These are phyloP conservation scores for Didymella sp. DNA, from an alignment of 2,329 filamentous ascomycete genomes.

Conservation along the genomic window DNA sequence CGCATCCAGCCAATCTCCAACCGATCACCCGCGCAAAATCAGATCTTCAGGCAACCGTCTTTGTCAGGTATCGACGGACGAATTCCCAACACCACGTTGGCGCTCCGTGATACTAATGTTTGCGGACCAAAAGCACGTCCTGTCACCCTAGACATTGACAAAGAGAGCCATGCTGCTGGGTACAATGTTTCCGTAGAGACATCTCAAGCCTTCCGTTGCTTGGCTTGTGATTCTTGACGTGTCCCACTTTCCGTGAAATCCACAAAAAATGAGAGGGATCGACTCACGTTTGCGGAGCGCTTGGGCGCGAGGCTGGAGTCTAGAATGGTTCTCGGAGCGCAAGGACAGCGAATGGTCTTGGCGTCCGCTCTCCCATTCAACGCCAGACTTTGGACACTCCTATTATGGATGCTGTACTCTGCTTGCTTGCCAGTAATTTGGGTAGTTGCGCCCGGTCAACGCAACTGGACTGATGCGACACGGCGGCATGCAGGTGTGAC, in stretches of 20 bases:
- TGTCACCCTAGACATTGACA: not conserved
- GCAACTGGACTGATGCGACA: not conserved
- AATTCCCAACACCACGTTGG: constrained; percentile 10
- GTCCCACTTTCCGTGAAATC: constrained; percentile 11
- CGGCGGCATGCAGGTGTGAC: constrained; percentile 5
- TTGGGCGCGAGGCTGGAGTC: not conserved
- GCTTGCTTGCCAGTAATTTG: constrained; percentile 1
- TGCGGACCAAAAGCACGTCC: not conserved
- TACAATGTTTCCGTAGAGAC: constrained; percentile 1
- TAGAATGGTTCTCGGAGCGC: constrained; percentile 8
- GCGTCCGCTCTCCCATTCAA: constrained; percentile 11
- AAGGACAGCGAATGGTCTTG: constrained; percentile 13
- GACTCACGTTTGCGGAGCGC: constrained; percentile 8
- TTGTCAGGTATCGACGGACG: constrained; percentile 13
- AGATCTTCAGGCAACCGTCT: constrained; percentile 18
- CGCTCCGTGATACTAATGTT: not conserved
- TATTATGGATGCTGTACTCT: not conserved
- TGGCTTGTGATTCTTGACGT: constrained; percentile 12
- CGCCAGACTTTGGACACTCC: constrained; percentile 1
- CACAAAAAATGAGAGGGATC: constrained; percentile 6
- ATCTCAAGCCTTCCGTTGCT: constrained; percentile 10
- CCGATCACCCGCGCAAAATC: constrained; percentile 3
- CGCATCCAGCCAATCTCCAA: constrained; percentile 7
- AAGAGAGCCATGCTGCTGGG: not conserved
- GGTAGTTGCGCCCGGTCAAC: constrained; percentile 8